Base-by-base conservation (phyloP, 1,284 basidiomycete genomes). In the Gymnopus androsaceus region DNA sequence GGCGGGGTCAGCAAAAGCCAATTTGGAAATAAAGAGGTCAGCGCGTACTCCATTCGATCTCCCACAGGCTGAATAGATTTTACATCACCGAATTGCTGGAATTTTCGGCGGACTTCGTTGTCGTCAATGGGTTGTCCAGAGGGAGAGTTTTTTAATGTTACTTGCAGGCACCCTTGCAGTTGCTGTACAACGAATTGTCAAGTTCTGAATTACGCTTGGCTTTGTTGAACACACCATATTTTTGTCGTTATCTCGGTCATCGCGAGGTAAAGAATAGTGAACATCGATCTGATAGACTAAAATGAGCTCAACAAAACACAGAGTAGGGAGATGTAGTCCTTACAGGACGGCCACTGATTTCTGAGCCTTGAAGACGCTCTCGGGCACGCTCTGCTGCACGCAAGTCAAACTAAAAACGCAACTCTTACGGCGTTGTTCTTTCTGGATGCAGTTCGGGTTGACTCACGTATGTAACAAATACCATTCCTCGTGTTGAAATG, bases 391-490 rank as follows among this genome's bases (percentile, higher is more conserved):
- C 92, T 38, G 96, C 95, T 41, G 93, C 90, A 58, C 96, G 85
- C 17, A 96, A 73, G 71, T 98, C 96, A 69, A 78, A 98, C 94
- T 97, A 65, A 53, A 47, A 44, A 11, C 55, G 21, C 25, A 19
- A 63, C 15, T 15, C 37, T 40, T 30, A 56, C 47, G 34, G 52
- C 15, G 56, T 33, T 51, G 28, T n/a, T 31, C 17, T 44, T 33
- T 12, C 23, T 23, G 27, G 15, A 21, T 27, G 30, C 21, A 41
- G 50, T 47, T 36, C 46, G n/a, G 31, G 33, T 37, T 19, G 12
- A 83, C 94, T 83, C 75, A 97, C 95, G 69, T 92, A 99, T 51
- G 95, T 98, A 53, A 98, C 90, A 72, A 99, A 99, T 4, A 96
- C 90, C 89, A 99, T 95, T 17, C 96, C 96, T 58, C 96, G 84